Evolutionary conservation across 805 yeast genomes (phyloP).

Genomic region (Metschnikowia matae): DNA sequence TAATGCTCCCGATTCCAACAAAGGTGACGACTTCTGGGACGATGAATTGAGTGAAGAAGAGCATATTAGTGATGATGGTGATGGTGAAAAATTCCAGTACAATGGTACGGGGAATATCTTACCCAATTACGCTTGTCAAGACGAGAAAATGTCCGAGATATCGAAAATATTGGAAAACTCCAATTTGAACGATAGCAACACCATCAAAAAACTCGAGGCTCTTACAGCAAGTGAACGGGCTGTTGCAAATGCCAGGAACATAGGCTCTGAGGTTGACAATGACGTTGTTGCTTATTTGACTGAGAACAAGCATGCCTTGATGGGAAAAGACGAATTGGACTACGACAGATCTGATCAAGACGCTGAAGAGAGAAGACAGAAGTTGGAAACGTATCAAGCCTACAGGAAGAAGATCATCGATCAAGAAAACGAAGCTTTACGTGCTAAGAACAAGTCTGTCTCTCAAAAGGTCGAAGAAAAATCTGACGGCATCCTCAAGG

Average conservation of each 20-base stretch:
- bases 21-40: constrained; percentile 14
- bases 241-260: constrained; percentile 50
- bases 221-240: constrained; percentile 58
- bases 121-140: constrained; percentile 52
- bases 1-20: constrained; percentile 6
- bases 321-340: constrained; percentile 42
- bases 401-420: constrained; percentile 59
- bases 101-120: constrained; percentile 57
- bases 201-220: constrained; percentile 51
- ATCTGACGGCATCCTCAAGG: constrained; percentile 8
- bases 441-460: constrained; percentile 2
- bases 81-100: constrained; percentile 52
- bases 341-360: constrained; percentile 44
- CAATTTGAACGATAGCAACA: constrained; percentile 41
- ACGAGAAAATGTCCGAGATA: constrained; percentile 38
- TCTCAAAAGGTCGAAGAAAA: constrained; percentile 10
- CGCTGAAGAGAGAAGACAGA: constrained; percentile 44
- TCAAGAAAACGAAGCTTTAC: constrained; percentile 44
- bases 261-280: constrained; percentile 35
- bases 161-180: constrained; percentile 35
- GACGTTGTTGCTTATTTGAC: constrained; percentile 30
- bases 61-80: constrained; percentile 55
- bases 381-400: constrained; percentile 53
- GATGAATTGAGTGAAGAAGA: constrained; percentile 53
- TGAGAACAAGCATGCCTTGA: constrained; percentile 37